Conservation (phyloP, 2,329 filamentous ascomycete species). For the Podosphaera leucotricha region DNA sequence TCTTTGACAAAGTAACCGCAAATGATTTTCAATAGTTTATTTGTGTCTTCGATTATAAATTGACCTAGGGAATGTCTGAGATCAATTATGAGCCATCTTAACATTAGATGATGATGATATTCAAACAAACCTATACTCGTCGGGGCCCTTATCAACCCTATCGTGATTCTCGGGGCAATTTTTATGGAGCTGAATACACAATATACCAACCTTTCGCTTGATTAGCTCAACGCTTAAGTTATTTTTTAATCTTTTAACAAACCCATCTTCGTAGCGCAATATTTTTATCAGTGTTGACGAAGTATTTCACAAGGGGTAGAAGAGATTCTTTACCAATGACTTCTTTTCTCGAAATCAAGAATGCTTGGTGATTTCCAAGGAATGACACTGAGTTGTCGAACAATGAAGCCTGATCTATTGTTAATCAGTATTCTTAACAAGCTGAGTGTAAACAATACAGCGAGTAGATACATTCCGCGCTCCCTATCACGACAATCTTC, state of each 20-base stretch:
- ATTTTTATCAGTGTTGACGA: slow-evolving; percentile 5
- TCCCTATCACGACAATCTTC: slow-evolving; percentile 7
- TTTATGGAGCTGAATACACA: slow-evolving; percentile 11
- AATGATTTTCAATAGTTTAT: slow-evolving; percentile 11
- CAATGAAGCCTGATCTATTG: slow-evolving; percentile 5
- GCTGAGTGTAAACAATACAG: slow-evolving; percentile 6
- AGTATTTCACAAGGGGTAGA: slow-evolving; percentile 6
- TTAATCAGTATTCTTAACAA: slow-evolving; percentile 1
- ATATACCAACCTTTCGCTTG: slow-evolving; percentile 7
- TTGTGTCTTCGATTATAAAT: slow-evolving; percentile 7
- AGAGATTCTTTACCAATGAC: slow-evolving; percentile 8
- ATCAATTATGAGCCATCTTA: not conserved
- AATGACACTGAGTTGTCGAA: slow-evolving; percentile 1
- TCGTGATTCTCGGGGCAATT: slow-evolving; percentile 5
- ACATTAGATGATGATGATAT: not conserved
- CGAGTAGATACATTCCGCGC: slow-evolving; percentile 10
- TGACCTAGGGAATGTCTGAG: slow-evolving; percentile 8
- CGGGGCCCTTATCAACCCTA: slow-evolving; percentile 6
- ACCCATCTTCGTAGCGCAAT: slow-evolving; percentile 12
- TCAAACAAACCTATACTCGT: slow-evolving; percentile 5
- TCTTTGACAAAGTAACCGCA: slow-evolving; percentile 9
- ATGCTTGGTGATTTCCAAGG: not conserved
- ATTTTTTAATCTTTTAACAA: slow-evolving; percentile 1
- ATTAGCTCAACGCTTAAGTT: slow-evolving; percentile 1
- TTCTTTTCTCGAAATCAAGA: slow-evolving; percentile 3